Evolutionary conservation across 768 basidiomycete species (phyloP).

Genomic region (Lactarius deliciosus): DNA sequence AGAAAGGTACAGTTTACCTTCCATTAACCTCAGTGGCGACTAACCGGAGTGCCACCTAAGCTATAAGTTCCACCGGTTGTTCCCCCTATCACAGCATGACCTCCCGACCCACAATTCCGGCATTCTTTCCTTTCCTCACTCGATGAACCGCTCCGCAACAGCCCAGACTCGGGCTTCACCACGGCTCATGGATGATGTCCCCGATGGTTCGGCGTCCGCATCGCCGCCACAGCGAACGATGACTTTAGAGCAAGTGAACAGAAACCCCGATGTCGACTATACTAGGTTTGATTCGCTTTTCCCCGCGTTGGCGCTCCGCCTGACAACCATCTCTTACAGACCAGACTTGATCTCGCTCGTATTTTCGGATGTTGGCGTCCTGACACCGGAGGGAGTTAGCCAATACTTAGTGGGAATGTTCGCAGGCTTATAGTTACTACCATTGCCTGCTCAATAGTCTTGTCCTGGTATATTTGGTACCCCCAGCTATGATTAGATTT

Average conservation of each 20-base stretch:
- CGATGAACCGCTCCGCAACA: slow-evolving; percentile 21
- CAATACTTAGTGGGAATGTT: slow-evolving; percentile 96
- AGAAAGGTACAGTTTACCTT: slow-evolving; percentile 58
- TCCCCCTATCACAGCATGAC: slow-evolving; percentile 90
- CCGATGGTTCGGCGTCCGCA: slow-evolving; percentile 28
- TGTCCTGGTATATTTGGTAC: not conserved
- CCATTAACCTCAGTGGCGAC: not conserved
- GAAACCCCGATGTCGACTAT: slow-evolving; percentile 91
- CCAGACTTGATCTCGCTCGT: slow-evolving; percentile 93
- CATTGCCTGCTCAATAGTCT: not conserved
- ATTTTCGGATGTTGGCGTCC: slow-evolving; percentile 90
- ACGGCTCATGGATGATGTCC: slow-evolving; percentile 10
- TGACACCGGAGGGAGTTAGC: slow-evolving; percentile 91
- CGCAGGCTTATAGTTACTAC: slow-evolving; percentile 52
- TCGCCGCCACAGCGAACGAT: slow-evolving; percentile 47
- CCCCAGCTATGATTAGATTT: not conserved
- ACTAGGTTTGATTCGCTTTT: slow-evolving; percentile 59
- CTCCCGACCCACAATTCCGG: slow-evolving; percentile 77
- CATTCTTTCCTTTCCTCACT: slow-evolving; percentile 67
- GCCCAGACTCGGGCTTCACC: slow-evolving; percentile 13
- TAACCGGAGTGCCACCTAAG: slow-evolving; percentile 41
- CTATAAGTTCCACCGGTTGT: slow-evolving; percentile 97
- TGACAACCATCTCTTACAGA: slow-evolving; percentile 41
- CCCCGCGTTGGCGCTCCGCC: slow-evolving; percentile 1
- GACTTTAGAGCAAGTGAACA: slow-evolving; percentile 78